Percentiles rank a stretch among this genome's conserved stretches.
Conservation (phyloP, 2,329 filamentous ascomycete species). For the Fusarium sp. region DNA sequence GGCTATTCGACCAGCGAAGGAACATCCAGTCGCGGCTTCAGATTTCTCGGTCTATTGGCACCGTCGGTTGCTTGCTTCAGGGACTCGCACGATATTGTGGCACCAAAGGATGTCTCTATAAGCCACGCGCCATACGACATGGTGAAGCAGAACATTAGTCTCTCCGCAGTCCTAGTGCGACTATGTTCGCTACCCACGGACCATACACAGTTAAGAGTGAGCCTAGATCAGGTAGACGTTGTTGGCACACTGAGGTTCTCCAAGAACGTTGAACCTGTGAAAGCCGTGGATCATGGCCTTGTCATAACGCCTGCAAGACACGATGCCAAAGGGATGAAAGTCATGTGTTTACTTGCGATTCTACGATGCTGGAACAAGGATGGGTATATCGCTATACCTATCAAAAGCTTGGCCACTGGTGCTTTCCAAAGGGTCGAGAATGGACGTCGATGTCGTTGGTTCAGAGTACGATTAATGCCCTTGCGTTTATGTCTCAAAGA, state of each 20-base stretch:
- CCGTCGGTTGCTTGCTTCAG: slow-evolving; percentile 14
- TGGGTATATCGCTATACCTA: slow-evolving; percentile 19
- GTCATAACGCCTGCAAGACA: slow-evolving; percentile 6
- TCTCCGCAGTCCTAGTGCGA: slow-evolving; percentile 8
- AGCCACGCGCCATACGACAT: slow-evolving; percentile 7
- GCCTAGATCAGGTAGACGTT: slow-evolving; percentile 4
- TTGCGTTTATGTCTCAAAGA: slow-evolving; percentile 3
- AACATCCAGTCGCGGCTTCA: slow-evolving; percentile 4
- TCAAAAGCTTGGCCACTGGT: slow-evolving; percentile 8
- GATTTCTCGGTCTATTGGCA: slow-evolving; percentile 6
- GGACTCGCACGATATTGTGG: slow-evolving; percentile 12
- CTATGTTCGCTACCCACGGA: slow-evolving; percentile 11
- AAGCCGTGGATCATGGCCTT: slow-evolving; percentile 19
- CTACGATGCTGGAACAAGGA: slow-evolving; percentile 24
- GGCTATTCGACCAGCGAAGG: slow-evolving; percentile 1
- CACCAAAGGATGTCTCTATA: background rate
- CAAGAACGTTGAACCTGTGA: slow-evolving; percentile 1
- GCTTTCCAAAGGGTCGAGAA: slow-evolving; percentile 23
- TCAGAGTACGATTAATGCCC: slow-evolving; percentile 16
- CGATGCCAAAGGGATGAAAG: slow-evolving; percentile 19
- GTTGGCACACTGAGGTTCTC: slow-evolving; percentile 14
- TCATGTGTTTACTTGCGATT: slow-evolving; percentile 16
- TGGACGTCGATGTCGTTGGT: slow-evolving; percentile 18
- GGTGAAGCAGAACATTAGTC: slow-evolving; percentile 11
- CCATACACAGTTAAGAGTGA: background rate